A percentile compares a stretch with the other conserved stretches of the same genome.
Evolutionary conservation across 345 rosid genomes (phyloP).

Genomic region (Capsella bursapastoris): DNA sequence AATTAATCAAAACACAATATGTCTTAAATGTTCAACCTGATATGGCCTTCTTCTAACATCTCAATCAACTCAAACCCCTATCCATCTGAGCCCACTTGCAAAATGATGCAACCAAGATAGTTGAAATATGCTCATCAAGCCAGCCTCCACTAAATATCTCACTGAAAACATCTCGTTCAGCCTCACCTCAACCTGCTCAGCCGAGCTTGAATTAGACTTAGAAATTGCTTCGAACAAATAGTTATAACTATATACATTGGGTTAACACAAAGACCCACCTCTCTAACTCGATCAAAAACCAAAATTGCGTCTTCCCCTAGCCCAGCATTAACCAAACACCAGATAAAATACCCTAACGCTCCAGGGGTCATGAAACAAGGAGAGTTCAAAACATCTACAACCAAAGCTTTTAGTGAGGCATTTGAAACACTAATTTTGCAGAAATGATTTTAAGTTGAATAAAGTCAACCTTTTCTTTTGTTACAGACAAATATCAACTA

Average conservation of each 20-base stretch:
- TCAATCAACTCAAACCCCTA: no score
- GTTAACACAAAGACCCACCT: neutral
- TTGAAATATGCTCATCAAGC: no score
- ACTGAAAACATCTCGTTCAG: no score
- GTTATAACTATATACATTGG: conserved; percentile 30
- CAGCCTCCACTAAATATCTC: no score
- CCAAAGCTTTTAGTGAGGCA: conserved; percentile 65
- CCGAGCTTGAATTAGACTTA: conserved; percentile 48
- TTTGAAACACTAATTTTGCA: conserved; percentile 22
- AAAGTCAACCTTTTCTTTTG: neutral
- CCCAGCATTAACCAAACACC: conserved; percentile 78
- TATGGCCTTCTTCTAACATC: no score
- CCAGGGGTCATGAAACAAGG: conserved; percentile 74
- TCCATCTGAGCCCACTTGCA: no score
- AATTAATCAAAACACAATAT: no score
- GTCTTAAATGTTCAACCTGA: no score
- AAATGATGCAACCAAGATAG: no score
- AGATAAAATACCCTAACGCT: conserved; percentile 66
- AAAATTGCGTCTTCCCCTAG: conserved; percentile 65
- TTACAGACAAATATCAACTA: conserved; percentile 5
- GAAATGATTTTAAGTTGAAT: conserved; percentile 14
- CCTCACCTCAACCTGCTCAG: conserved; percentile 29
- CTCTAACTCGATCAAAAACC: conserved; percentile 63
- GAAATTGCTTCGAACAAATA: conserved; percentile 79
- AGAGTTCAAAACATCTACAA: conserved; percentile 51